Percentiles rank a stretch among this genome's conserved stretches.
Conservation (phyloP, 2,329 filamentous ascomycete genomes). For the Alternaria tenuissima region DNA sequence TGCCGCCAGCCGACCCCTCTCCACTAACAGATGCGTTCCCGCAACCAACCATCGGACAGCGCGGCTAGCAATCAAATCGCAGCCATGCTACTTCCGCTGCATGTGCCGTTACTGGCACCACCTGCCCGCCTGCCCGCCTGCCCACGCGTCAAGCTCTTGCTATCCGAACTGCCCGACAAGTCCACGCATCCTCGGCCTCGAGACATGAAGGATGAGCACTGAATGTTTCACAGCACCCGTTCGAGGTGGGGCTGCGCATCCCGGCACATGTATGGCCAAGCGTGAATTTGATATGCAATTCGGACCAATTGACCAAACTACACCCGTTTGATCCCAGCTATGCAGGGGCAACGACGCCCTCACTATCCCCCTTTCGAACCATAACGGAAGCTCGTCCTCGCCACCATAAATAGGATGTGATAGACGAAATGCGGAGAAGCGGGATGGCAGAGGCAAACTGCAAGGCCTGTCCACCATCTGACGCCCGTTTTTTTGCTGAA, state of each 20-base stretch:
- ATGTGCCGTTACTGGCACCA: not conserved
- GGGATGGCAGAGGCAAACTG: conserved; percentile 28
- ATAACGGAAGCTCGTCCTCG: conserved; percentile 34
- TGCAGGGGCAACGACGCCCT: conserved; percentile 39
- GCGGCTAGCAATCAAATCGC: conserved; percentile 21
- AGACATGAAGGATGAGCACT: conserved; percentile 36
- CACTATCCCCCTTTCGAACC: conserved; percentile 31
- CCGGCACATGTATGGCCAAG: conserved; percentile 25
- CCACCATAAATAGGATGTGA: conserved; percentile 46
- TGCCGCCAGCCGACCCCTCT: conserved; percentile 31
- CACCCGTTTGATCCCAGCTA: conserved; percentile 27
- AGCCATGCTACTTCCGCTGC: conserved; percentile 2
- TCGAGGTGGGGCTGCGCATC: conserved; percentile 30
- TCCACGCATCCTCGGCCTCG: conserved; percentile 19
- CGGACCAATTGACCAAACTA: conserved; percentile 33
- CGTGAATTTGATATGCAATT: conserved; percentile 35
- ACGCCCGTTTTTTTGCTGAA: not conserved
- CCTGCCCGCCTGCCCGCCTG: not conserved
- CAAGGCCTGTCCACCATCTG: conserved; percentile 12
- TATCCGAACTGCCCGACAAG: conserved; percentile 10
- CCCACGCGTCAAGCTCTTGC: not conserved
- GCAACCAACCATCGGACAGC: conserved; percentile 14
- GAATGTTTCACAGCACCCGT: conserved; percentile 38
- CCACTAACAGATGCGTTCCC: conserved; percentile 15
- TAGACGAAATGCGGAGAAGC: conserved; percentile 49